Base-by-base conservation (phyloP, 2,329 filamentous ascomycete genomes). In the Curvularia sp. region DNA sequence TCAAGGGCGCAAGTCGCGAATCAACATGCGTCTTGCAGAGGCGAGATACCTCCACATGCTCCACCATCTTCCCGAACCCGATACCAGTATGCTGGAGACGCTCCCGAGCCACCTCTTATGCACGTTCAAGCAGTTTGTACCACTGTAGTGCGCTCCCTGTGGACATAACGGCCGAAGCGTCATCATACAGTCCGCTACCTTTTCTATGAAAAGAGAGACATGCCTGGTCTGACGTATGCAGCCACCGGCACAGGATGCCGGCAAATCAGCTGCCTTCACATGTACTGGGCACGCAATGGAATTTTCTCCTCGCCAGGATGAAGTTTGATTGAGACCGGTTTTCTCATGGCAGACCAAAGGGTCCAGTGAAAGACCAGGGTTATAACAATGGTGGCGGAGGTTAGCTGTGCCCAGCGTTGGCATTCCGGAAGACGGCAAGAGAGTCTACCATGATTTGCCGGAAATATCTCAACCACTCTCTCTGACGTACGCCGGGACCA, bases 401-500 rank as follows among this genome's bases (percentile, higher is more conserved):
- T 35, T 35, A 35, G 33, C 13, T 35, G 9, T 35, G 33, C 69
- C 69, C 58, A 73, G 69, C 43, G 50, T 67, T 55, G 61, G 63
- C 62, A 65, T 63, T 53, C 56, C 69, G 67, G 69, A 65, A 66
- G 47, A 50, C 70, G 69, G 70, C 69, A 71, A 24, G 38, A 51
- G 43, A 35, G 24, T 26, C 12, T 20, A 47, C 28, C 49, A 46
- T 63, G 55, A 71, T 71, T 72, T 58, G 69, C 55, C 58, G 58
- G 61, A 53, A 55, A 3, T 2, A 26, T 10, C 43, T 31, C 44
- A 35, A 47, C 35, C 44, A 42, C 38, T 41, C 51, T 48, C 35
- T 31, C 57, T 73, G 69, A 73, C 70, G 70, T 73, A 66, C 63
- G 70, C 69, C 70, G 48, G 58, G 65, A 26, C 55, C 51, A 62